These are phyloP conservation scores for Streptanthus diversifolius DNA, from an alignment of 345 rosid species.

Conservation along the genomic window DNA sequence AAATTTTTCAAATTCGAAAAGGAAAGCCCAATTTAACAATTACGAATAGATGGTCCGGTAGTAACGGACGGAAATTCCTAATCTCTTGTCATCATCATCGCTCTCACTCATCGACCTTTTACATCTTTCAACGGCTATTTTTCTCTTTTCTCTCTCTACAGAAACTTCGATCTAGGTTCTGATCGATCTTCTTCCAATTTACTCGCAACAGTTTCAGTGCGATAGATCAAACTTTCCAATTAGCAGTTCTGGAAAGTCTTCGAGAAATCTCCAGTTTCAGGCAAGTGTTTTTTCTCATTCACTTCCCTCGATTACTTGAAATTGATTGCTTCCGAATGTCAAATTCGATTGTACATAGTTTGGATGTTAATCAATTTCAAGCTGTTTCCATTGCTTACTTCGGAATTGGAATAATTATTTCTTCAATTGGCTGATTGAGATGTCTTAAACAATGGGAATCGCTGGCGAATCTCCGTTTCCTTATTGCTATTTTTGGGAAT, in stretches of 20 bases:
- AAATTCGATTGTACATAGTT: neutral
- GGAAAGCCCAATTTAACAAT: neutral
- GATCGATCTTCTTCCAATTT: constrained; percentile 11
- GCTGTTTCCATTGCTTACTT: no score
- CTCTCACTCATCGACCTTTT: constrained; percentile 17
- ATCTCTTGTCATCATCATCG: constrained; percentile 6
- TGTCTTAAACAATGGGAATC: neutral
- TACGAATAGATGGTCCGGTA: constrained; percentile 3
- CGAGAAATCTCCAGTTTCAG: constrained; percentile 22
- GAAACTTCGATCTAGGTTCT: constrained; percentile 14
- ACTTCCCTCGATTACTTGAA: neutral
- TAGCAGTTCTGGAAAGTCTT: constrained; percentile 18
- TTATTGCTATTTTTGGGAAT: neutral
- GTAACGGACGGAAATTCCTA: constrained; percentile 14
- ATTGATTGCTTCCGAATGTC: neutral
- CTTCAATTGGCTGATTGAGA: neutral
- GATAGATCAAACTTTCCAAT: neutral
- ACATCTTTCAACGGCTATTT: constrained; percentile 39
- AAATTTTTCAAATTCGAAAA: constrained; percentile 34
- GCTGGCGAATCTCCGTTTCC: neutral
- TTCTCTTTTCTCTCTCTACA: neutral
- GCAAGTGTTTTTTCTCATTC: constrained; percentile 9
- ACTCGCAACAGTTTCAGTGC: neutral
- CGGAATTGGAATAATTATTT: neutral
- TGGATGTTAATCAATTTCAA: neutral